Evolutionary conservation across 768 basidiomycete species (phyloP).

Genomic region (Rhizopogon rudus): DNA sequence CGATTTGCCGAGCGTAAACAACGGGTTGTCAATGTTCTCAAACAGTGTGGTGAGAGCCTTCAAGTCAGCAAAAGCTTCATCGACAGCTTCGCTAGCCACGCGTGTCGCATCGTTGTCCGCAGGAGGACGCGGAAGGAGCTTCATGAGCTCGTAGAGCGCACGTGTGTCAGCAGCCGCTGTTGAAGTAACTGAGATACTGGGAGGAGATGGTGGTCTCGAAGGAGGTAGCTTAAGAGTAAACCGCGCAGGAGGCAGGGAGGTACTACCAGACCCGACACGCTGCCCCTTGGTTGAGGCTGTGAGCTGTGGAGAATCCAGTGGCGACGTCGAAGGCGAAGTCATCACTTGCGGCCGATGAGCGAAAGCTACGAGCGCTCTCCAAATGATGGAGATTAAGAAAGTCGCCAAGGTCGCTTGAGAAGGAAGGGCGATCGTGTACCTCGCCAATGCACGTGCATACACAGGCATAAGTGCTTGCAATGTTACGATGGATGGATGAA

Average conservation of each 20-base stretch:
- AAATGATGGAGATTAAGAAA: conserved; percentile 67
- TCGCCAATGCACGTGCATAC: conserved; percentile 52
- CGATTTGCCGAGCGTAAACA: conserved; percentile 15
- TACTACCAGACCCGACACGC: conserved; percentile 32
- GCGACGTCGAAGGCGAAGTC: conserved; percentile 31
- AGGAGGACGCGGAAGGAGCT: conserved; percentile 54
- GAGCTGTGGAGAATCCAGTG: conserved; percentile 33
- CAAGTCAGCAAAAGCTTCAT: conserved; percentile 70
- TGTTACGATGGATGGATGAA: conserved; percentile 56
- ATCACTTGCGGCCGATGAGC: conserved; percentile 46
- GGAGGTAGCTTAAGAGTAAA: conserved; percentile 64
- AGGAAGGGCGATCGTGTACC: conserved; percentile 47
- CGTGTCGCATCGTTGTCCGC: conserved; percentile 41
- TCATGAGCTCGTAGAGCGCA: conserved; percentile 57
- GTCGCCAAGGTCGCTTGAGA: conserved; percentile 63
- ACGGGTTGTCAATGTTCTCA: conserved; percentile 39
- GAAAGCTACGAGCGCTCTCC: conserved; percentile 70
- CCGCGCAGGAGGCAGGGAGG: conserved; percentile 50
- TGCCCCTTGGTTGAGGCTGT: conserved; percentile 36
- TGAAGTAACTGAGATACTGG: conserved; percentile 28
- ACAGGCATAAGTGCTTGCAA: conserved; percentile 58
- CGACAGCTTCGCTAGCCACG: conserved; percentile 75
- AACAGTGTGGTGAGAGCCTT: conserved; percentile 52
- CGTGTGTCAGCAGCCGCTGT: conserved; percentile 54
- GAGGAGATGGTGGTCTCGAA: conserved; percentile 66